Base-by-base conservation (phyloP, 1,284 basidiomycete species). In the Ustilago vetiveriae region DNA sequence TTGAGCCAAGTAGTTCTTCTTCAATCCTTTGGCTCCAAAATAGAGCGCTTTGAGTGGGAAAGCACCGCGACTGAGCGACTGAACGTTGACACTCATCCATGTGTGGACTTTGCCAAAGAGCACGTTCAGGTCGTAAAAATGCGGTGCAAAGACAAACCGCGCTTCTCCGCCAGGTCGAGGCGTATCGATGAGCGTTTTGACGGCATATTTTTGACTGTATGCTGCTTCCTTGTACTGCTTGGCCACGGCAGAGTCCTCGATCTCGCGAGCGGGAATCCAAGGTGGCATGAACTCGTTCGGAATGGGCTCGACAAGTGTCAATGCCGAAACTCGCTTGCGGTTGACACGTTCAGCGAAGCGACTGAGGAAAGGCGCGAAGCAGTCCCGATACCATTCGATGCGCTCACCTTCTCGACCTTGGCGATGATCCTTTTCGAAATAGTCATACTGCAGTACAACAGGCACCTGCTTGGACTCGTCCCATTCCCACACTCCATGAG, bases 401-500 rank as follows among this genome's bases (percentile, higher is more conserved):
- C 45, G 38, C 6, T 64, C 47, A 0, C 70, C 64, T 16, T 65
- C 40, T 4, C 63, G 36, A 11, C 76, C 76, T 4, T 59, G 51
- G 3, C 78, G 63, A 22, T 63, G 53, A 26, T 72, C 67, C 54
- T 88, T 88, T 19, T 85, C 83, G 75, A 98, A 98, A 82, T 97
- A 98, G 74, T 87, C 90, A 77, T 94, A 90, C 50, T 90, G 86
- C 40, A 98, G 84, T 0, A 91, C 88, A 2, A 95, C 88, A 0
- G 89, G 88, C 54, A 88, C 85, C 8, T 88, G 82, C 72, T 89
- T 90, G 22, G 85, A 84, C 10, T 83, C 84, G 75, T 93, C 90
- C 90, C 91, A 98, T 1, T 88, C 87, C 95, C 95, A 98, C 0
- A 97, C 92, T 13, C 91, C 92, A 73, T 97, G 94, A 83, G 89